phyloP scores from a whole-genome alignment of 176 grass and related monocot species.

The Juncus effusus region DNA sequence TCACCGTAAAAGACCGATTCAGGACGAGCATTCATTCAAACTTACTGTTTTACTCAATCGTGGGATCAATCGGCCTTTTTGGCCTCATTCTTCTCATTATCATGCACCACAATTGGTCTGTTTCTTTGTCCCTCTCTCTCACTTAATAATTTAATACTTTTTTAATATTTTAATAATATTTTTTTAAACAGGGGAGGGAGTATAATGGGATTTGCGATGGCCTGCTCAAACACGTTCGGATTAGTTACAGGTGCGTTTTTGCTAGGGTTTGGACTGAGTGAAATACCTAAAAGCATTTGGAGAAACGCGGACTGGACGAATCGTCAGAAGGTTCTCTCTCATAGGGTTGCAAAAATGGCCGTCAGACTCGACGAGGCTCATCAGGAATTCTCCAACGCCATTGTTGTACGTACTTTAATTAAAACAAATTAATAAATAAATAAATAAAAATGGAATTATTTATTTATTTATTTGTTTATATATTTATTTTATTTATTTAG shows the following conservation, averaged over 20 bases:
- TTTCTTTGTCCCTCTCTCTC: slow-evolving; percentile 31
- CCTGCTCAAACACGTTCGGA: slow-evolving; percentile 98
- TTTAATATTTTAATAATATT: slow-evolving; percentile 15
- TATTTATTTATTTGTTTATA: too few species aligned
- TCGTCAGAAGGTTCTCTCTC: slow-evolving; percentile 86
- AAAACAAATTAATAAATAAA: neutral
- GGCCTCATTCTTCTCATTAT: slow-evolving; percentile 88
- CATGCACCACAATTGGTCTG: slow-evolving; percentile 70
- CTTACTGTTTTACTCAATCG: slow-evolving; percentile 92
- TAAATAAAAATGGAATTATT: neutral
- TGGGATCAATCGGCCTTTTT: slow-evolving; percentile 89
- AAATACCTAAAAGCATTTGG: slow-evolving; percentile 98
- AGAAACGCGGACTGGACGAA: slow-evolving; percentile 88
- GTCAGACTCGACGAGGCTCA: slow-evolving; percentile 95
- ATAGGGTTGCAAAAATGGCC: slow-evolving; percentile 90
- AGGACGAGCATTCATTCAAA: slow-evolving; percentile 92
- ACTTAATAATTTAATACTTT: neutral
- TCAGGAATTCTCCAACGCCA: slow-evolving; percentile 98
- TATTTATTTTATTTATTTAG: slow-evolving; percentile 34
- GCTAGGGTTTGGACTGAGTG: slow-evolving; percentile 97
- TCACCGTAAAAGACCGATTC: slow-evolving; percentile 95
- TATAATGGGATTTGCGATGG: slow-evolving; percentile 97
- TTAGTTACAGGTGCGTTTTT: slow-evolving; percentile 98
- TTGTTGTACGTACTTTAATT: slow-evolving; percentile 58
- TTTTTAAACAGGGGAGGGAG: slow-evolving; percentile 57